A percentile compares a stretch with the other conserved stretches of the same genome.
Evolutionary conservation across 495 filamentous ascomycete genomes (phyloP).

Genomic region (Neurospora terricola): DNA sequence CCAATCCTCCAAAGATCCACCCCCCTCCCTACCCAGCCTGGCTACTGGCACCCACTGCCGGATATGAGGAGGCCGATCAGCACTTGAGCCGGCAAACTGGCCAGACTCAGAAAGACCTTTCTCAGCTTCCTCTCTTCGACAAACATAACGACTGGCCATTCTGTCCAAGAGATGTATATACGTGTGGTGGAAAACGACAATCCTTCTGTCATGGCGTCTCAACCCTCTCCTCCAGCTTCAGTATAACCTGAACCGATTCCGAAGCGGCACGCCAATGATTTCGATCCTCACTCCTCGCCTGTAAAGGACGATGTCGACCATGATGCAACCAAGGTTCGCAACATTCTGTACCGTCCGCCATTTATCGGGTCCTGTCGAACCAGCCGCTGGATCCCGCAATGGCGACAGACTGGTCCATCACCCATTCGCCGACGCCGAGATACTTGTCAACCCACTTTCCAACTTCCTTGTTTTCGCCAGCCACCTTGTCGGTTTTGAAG

Average conservation of each 20-base stretch:
- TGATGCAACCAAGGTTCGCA: not conserved
- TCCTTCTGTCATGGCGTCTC: not conserved
- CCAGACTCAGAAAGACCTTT: not conserved
- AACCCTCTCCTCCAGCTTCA: not conserved
- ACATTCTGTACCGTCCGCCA: not conserved
- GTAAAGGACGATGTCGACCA: not conserved
- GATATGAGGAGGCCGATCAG: not conserved
- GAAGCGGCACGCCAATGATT: not conserved
- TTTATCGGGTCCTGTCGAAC: slow-evolving; percentile 80
- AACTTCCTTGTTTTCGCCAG: slow-evolving; percentile 69
- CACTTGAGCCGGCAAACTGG: not conserved
- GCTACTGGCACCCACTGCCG: not conserved
- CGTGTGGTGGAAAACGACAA: not conserved
- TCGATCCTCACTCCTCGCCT: not conserved
- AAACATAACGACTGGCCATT: not conserved
- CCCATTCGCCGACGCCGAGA: slow-evolving; percentile 90
- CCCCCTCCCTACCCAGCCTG: not conserved
- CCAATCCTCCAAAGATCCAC: not conserved
- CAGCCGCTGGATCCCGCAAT: slow-evolving; percentile 76
- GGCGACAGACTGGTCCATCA: slow-evolving; percentile 94
- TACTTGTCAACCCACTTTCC: slow-evolving; percentile 92
- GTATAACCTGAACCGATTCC: not conserved
- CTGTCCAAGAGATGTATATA: not conserved
- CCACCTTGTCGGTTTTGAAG: slow-evolving; percentile 75
- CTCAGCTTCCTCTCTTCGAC: not conserved